Evolutionary conservation across 345 rosid genomes (phyloP), one percentile per base, ranked within the genome.

Genomic region (Eutrema yunnanense): DNA sequence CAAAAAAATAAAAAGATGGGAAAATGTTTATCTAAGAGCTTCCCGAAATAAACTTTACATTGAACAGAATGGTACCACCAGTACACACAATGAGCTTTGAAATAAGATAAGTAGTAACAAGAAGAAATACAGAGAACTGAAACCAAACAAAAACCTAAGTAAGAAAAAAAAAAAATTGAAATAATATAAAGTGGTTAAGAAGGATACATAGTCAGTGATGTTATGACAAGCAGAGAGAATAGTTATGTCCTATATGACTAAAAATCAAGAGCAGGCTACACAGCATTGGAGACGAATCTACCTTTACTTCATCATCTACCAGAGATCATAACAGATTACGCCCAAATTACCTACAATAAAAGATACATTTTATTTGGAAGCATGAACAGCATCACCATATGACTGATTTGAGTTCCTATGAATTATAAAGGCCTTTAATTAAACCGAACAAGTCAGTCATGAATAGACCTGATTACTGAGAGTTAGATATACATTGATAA

Each of bases 291-390:
- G 84, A 80, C 80, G 99, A 83, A 87, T 79, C 99, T 96, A 96
- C 99, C 98, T 92, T 95, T 83, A 92, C 85, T 83, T 90, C 90
- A 90, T 83, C 96, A 86, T 86, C 86, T 86, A 88, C 94, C 98
- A 92, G 99, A 84, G 99, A 87, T 87, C 92, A 88, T 90, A 81
- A 86, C 83, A 89, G 91, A 87, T 87, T 62, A 92, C 90, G 96
- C 85, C 99, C 90, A 88, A 86, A 84, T 95, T 89, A 90, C 99
- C 99, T 96, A 96, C 99, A 96, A 96, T 82, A 69, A 90, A 96
- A 92, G 89, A 87, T 86, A 90, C 82, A 85, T 87, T 73, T 90
- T 76, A 92, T 84, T 90, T 82, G 90, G 92, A 84, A 87, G 89
- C 61, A 82, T 71, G 83, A 84, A 87, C 26, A 22, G 26, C 76